Evolutionary conservation across 2,329 filamentous ascomycete species (phyloP), one percentile per base, ranked within the genome.

Genomic region (Cryphonectria naterciae): DNA sequence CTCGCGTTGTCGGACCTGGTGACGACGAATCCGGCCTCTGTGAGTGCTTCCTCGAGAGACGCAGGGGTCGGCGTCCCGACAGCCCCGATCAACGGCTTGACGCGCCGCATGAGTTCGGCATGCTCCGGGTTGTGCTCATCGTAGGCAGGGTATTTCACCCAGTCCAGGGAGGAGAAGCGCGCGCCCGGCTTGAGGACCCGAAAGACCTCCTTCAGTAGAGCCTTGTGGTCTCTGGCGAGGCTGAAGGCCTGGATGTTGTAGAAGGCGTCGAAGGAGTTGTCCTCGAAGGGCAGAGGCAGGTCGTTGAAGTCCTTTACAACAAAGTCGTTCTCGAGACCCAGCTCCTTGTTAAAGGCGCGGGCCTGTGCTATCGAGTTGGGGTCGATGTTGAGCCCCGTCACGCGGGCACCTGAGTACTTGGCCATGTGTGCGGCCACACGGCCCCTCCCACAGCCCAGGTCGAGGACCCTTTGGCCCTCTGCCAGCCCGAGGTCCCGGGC

Each of bases 181-280:
- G 85, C 82, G 19, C 85, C 85, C 0, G 85, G 85, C 76, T 85
- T 85, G 67, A 87, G 74, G 4, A 87, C 79, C 25, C 85, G 81
- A 75, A 80, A 83, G 67, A 87, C 78, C 76, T 87, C 85, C 65
- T 77, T 77, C 78, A 86, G 86, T 15, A 86, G 79, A 10, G 79
- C 77, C 2, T 79, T 75, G 1, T 84, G 79, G 68, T 87, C 84
- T 72, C 85, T 85, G 80, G 84, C 86, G 41, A 82, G 84, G 80
- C 82, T 89, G 76, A 82, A 85, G 69, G 80, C 89, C 82, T 82
- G 90, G 83, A 83, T 90, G 84, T 83, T 86, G 81, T 84, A 87
- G 71, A 87, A 86, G 41, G 81, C 85, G 70, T 87, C 85, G 75
- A 87, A 86, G 58, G 79, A 81, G 37, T 76, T 77, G 73, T 87